A percentile compares a stretch with the other conserved stretches of the same genome.
phyloP scores from a whole-genome alignment of 2,329 filamentous ascomycete genomes.

The Bipolaris gigantea region DNA sequence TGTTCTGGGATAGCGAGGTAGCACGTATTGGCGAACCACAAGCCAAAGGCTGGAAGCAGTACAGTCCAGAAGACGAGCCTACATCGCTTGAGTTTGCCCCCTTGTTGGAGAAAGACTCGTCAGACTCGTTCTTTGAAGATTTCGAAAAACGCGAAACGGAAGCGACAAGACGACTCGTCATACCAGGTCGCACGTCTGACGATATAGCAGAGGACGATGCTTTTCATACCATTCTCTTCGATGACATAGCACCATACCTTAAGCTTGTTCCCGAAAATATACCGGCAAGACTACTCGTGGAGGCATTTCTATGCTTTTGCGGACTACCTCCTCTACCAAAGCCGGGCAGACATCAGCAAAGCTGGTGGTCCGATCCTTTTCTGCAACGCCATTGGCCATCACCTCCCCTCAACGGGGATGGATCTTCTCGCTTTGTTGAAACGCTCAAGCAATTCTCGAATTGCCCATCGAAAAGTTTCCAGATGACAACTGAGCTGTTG shows the following conservation, averaged over 20 bases:
- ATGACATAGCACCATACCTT: slow-evolving; percentile 70
- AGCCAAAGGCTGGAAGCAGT: slow-evolving; percentile 71
- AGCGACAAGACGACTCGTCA: slow-evolving; percentile 52
- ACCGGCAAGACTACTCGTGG: slow-evolving; percentile 57
- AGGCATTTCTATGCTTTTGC: slow-evolving; percentile 62
- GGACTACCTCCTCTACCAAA: slow-evolving; percentile 55
- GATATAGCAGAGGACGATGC: slow-evolving; percentile 77
- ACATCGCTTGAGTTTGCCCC: slow-evolving; percentile 3
- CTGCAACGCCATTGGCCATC: slow-evolving; percentile 44
- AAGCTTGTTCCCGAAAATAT: slow-evolving; percentile 45
- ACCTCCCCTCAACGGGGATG: slow-evolving; percentile 9
- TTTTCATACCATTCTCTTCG: slow-evolving; percentile 77
- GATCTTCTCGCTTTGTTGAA: slow-evolving; percentile 3
- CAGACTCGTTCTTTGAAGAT: slow-evolving; percentile 20
- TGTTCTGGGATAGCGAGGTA: slow-evolving; percentile 87
- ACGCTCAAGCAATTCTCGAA: slow-evolving; percentile 11
- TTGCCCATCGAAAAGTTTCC: slow-evolving; percentile 17
- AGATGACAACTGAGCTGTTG: slow-evolving; percentile 31
- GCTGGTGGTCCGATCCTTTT: slow-evolving; percentile 59
- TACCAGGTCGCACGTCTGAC: slow-evolving; percentile 75
- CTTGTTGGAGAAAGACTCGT: slow-evolving; percentile 7
- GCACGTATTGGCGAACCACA: slow-evolving; percentile 74
- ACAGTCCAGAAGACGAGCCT: slow-evolving; percentile 32
- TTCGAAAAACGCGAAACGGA: slow-evolving; percentile 57
- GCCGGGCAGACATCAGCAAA: slow-evolving; percentile 28